A percentile compares a stretch with the other conserved stretches of the same genome.
phyloP scores from a whole-genome alignment of 176 grass and related monocot species.

The Oropetium thomaeum region DNA sequence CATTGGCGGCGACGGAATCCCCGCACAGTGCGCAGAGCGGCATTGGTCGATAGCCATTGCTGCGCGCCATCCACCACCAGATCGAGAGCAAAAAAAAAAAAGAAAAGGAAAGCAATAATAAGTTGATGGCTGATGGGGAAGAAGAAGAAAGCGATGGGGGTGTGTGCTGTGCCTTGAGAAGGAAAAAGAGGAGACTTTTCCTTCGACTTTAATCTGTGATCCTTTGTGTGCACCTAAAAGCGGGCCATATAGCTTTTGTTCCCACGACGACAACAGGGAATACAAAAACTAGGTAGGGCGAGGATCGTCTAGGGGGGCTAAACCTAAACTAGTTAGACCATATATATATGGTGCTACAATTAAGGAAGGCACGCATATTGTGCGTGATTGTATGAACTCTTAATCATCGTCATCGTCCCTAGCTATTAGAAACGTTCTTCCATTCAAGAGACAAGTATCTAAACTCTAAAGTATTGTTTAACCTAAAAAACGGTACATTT shows the following conservation, averaged over 20 bases:
- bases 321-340: background rate
- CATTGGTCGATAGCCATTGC: background rate
- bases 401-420: background rate
- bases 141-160: constrained; percentile 2
- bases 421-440: no score
- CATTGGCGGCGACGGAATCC: constrained; percentile 31
- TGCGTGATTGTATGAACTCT: background rate
- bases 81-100: no score
- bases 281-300: background rate
- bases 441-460: no score
- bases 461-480: no score
- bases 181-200: constrained; percentile 14
- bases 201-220: constrained; percentile 10
- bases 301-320: background rate
- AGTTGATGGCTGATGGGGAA: constrained; percentile 28
- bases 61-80: constrained; percentile 24
- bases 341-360: constrained; percentile 1
- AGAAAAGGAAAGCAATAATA: background rate
- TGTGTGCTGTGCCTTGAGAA: constrained; percentile 17
- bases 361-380: background rate
- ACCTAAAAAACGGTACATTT: no score
- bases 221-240: constrained; percentile 17
- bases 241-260: constrained; percentile 26
- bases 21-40: background rate
- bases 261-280: constrained; percentile 25